Evolutionary conservation across 495 filamentous ascomycete species (phyloP), one percentile per base, ranked within the genome.

Genomic region (Aspergillus conjunctus): DNA sequence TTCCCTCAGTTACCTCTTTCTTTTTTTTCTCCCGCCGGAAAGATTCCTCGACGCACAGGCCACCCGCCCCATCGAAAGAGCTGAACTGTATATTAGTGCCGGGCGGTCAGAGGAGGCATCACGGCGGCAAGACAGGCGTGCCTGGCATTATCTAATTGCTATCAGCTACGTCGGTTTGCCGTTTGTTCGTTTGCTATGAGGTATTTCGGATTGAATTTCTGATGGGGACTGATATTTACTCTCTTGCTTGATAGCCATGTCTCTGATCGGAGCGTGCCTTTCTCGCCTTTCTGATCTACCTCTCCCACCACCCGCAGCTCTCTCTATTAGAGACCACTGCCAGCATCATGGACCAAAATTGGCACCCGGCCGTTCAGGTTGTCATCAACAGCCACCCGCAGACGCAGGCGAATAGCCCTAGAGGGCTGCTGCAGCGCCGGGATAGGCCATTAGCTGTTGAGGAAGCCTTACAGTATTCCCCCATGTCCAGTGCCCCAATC

Each of bases 391-490:
- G 71, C 67, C 64, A 70, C 69, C 53, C 63, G 26, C 72, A 75
- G 56, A 59, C 70, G 50, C 66, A 71, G 44, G 49, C 56, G 21
- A 64, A 74, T 66, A 50, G 56, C 33, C 26, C 66, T n/a, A 68
- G 63, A 64, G 73, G 70, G 50, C 41, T 72, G 11, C 49, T 63
- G 15, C 71, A 67, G 63, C 72, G 62, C 22, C 70, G 62, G 50
- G 62, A 68, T 21, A 75, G 81, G 51, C 77, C 85, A 20, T 77
- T 87, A 45, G 83, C 74, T 43, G 86, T 98, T 12, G 86, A 91
- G 58, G 91, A 98, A 68, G 93, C 93, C 10, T 78, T 99, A 45
- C 91, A 91, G 37, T 97, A 88, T 74, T 93, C 95, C 15, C 93
- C 94, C 3, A 88, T 97, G 72, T 91, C 90, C 21, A 95, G 91